Conservation (phyloP, 1,284 basidiomycete genomes). For the Retiboletus flavoniger region DNA sequence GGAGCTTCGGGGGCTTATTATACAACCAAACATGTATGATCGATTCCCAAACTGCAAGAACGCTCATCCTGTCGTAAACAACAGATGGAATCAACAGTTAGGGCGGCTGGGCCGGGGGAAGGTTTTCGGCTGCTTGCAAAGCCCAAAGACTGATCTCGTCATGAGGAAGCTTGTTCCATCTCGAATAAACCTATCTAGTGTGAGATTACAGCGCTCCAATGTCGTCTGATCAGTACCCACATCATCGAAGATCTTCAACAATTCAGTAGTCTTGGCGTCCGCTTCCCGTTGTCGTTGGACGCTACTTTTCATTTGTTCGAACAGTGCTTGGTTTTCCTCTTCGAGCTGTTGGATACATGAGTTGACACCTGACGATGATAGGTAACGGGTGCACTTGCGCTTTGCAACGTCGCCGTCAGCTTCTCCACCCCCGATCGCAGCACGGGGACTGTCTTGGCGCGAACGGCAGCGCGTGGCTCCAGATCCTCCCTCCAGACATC, state of each 20-base stretch:
- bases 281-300: conserved; percentile 45
- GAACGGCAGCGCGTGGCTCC: conserved; percentile 55
- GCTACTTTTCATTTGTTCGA: conserved; percentile 49
- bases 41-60: not conserved
- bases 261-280: conserved; percentile 44
- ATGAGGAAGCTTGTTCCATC: conserved; percentile 54
- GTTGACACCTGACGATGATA: not conserved
- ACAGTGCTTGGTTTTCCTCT: conserved; percentile 49
- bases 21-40: not conserved
- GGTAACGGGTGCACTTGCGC: conserved; percentile 37
- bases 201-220: not conserved
- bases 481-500: conserved; percentile 64
- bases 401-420: conserved; percentile 49
- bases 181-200: conserved; percentile 45
- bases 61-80: not conserved
- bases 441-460: conserved; percentile 60
- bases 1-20: too few relatives aligned
- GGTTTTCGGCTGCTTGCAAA: conserved; percentile 53
- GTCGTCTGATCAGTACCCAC: conserved; percentile 35
- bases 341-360: conserved; percentile 46
- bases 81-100: not conserved
- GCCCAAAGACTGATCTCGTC: conserved; percentile 65
- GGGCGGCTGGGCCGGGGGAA: conserved; percentile 36
- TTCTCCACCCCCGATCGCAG: conserved; percentile 54
- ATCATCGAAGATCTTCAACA: conserved; percentile 52